phyloP scores from a whole-genome alignment of 2,329 filamentous ascomycete genomes.

The Cordyceps javanica region DNA sequence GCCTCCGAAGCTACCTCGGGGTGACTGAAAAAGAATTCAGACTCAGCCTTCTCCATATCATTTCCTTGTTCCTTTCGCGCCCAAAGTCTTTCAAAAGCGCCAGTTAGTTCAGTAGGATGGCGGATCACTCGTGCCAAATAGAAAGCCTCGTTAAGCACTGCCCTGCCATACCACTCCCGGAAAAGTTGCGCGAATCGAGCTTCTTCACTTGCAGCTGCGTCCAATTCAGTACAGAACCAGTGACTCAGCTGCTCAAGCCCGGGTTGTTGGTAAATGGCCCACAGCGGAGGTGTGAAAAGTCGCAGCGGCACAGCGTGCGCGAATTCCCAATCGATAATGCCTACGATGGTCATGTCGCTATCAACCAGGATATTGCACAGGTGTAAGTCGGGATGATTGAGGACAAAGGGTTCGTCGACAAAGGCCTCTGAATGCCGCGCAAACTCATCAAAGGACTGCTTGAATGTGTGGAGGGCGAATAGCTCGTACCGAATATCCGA shows the following conservation, averaged over 20 bases:
- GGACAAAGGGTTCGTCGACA: background rate
- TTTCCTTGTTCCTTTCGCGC: too few species aligned
- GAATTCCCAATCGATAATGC: conserved; percentile 26
- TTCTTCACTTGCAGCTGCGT: background rate
- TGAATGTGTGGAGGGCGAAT: background rate
- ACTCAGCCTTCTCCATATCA: too few species aligned
- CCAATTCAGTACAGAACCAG: background rate
- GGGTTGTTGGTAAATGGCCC: background rate
- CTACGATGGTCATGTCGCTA: conserved; percentile 16
- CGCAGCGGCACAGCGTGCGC: conserved; percentile 2
- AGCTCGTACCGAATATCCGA: background rate
- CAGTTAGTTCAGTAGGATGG: too few species aligned
- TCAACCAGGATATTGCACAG: conserved; percentile 18
- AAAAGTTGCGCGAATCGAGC: background rate
- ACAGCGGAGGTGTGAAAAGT: conserved; percentile 10
- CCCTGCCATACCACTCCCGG: background rate
- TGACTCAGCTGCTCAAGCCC: background rate
- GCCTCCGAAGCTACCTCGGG: too few species aligned
- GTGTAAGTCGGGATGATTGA: background rate
- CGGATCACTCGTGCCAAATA: too few species aligned
- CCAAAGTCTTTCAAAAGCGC: too few species aligned
- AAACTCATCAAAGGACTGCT: background rate
- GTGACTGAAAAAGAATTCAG: too few species aligned
- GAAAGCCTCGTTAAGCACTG: too few species aligned
- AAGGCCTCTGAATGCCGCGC: background rate